phyloP scores from a whole-genome alignment of 1,139 yeast genomes.

The Nadsonia commutata region DNA sequence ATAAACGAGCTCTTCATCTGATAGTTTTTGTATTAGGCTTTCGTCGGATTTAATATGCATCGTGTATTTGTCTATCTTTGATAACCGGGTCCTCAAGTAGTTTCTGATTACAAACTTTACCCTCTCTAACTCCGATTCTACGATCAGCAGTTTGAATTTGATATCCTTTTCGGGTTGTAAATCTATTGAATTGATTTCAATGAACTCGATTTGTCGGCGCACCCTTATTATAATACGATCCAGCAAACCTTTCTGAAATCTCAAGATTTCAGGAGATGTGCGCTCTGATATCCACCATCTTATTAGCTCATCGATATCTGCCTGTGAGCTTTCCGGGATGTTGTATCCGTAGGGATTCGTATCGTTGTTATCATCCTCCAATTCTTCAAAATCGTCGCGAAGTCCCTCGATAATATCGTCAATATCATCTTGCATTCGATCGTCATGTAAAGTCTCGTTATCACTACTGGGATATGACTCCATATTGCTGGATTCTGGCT shows the following conservation, averaged over 20 bases:
- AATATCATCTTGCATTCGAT: slow-evolving; percentile 10
- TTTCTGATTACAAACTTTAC: slow-evolving; percentile 66
- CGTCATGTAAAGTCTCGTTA: background rate
- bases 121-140: slow-evolving; percentile 85
- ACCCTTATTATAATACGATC: slow-evolving; percentile 43
- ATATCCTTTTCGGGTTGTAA: slow-evolving; percentile 38
- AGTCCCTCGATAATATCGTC: slow-evolving; percentile 17
- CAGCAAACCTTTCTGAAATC: slow-evolving; percentile 49
- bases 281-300: slow-evolving; percentile 73
- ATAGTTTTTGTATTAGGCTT: slow-evolving; percentile 26
- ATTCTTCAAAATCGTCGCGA: slow-evolving; percentile 7
- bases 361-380: slow-evolving; percentile 1
- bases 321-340: slow-evolving; percentile 6
- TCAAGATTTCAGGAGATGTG: slow-evolving; percentile 68
- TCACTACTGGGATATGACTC: too few relatives aligned
- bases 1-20: slow-evolving; percentile 48
- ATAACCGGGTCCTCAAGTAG: slow-evolving; percentile 61
- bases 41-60: slow-evolving; percentile 32
- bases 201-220: slow-evolving; percentile 50
- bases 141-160: slow-evolving; percentile 64
- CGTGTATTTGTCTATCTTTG: slow-evolving; percentile 48
- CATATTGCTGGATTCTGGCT: too few relatives aligned
- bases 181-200: slow-evolving; percentile 46
- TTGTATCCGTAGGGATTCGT: slow-evolving; percentile 2
- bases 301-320: slow-evolving; percentile 27